These are phyloP conservation scores for Macroventuria anomochaeta DNA, from an alignment of 2,329 filamentous ascomycete species.

Conservation along the genomic window DNA sequence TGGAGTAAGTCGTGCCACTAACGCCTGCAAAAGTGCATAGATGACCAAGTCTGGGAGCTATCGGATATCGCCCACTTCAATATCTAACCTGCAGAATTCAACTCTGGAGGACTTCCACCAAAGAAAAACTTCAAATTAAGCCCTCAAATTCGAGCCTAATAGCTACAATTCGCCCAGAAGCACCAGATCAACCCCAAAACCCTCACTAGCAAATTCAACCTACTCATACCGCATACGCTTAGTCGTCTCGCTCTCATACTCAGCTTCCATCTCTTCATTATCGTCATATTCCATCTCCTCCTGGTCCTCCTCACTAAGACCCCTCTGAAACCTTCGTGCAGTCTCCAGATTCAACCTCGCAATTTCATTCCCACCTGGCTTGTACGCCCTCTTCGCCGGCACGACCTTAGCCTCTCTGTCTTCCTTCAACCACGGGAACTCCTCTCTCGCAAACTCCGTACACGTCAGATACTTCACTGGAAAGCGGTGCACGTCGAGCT, in stretches of 20 bases:
- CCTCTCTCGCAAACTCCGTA: slow-evolving; percentile 47
- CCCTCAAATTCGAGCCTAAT: background rate
- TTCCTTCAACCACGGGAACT: slow-evolving; percentile 51
- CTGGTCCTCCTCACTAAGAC: slow-evolving; percentile 10
- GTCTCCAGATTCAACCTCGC: slow-evolving; percentile 32
- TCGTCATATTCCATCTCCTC: slow-evolving; percentile 20
- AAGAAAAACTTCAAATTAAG: background rate
- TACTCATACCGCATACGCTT: slow-evolving; percentile 16
- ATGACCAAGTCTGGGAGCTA: no score
- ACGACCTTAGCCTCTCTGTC: slow-evolving; percentile 6
- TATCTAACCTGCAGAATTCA: no score
- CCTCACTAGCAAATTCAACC: background rate
- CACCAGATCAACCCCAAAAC: background rate
- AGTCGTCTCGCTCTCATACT: background rate
- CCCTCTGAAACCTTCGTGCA: slow-evolving; percentile 20
- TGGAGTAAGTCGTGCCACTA: slow-evolving; percentile 6
- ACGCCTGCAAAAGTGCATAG: background rate
- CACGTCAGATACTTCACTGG: slow-evolving; percentile 56
- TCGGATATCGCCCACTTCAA: no score
- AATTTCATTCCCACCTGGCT: slow-evolving; percentile 40
- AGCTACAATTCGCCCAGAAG: background rate
- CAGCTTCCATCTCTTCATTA: slow-evolving; percentile 5
- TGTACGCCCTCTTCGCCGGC: slow-evolving; percentile 26
- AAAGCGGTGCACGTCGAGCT: slow-evolving; percentile 48
- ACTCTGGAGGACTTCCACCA: background rate